phyloP scores from a whole-genome alignment of 176 grass and related monocot genomes.

The Ensete ventricosum region DNA sequence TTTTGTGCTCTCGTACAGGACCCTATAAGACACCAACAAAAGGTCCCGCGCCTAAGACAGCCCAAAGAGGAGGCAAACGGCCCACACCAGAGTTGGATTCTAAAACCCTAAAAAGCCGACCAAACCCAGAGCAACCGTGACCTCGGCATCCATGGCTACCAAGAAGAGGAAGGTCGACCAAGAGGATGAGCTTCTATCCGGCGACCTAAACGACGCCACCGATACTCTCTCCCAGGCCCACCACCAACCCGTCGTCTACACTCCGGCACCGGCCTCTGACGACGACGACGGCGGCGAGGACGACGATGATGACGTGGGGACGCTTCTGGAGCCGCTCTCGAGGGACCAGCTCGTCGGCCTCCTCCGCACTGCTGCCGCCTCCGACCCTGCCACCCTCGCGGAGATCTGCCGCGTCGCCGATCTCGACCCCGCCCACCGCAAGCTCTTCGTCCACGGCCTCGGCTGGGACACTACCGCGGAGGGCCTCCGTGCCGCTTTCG shows the following conservation, averaged over 20 bases:
- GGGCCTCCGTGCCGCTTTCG: background rate
- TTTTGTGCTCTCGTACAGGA: too few relatives aligned
- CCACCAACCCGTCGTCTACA: conserved; percentile 7
- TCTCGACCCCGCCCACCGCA: background rate
- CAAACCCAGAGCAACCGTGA: background rate
- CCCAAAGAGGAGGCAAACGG: background rate
- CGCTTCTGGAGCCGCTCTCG: conserved; percentile 61
- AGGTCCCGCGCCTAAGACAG: background rate
- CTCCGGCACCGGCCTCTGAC: conserved; percentile 1
- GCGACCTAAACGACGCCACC: background rate
- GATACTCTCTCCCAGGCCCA: background rate
- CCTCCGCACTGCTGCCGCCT: conserved; percentile 10
- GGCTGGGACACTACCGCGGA: background rate
- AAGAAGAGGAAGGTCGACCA: conserved; percentile 23
- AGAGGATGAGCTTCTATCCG: conserved; percentile 21
- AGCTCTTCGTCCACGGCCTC: conserved; percentile 2
- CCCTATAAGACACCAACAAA: too few relatives aligned
- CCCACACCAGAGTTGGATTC: background rate
- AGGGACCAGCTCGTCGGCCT: background rate
- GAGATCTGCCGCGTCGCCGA: conserved; percentile 4
- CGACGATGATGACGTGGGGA: conserved; percentile 48
- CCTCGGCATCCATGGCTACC: conserved; percentile 2
- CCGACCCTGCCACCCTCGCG: background rate
- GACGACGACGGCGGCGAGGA: conserved; percentile 15
- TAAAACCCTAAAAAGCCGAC: conserved; percentile 6